phyloP scores from a whole-genome alignment of 1,139 yeast species.

The Kurtzmaniella natalensis region DNA sequence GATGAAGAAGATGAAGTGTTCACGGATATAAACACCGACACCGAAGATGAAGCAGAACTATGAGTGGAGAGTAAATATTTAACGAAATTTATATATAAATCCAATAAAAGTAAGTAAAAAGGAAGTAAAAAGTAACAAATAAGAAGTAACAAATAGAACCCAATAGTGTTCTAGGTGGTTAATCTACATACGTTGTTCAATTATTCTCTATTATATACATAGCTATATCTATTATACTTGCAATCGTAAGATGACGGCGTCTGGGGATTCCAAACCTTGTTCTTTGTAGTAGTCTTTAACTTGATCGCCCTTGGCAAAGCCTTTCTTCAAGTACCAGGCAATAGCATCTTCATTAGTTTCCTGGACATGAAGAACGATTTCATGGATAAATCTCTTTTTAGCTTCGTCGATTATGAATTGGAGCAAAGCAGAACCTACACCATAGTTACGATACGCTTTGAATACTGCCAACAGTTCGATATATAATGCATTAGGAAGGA shows the following conservation, averaged over 20 bases:
- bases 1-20: constrained; percentile 40
- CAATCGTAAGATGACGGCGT: constrained; percentile 34
- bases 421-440: constrained; percentile 60
- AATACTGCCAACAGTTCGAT: constrained; percentile 67
- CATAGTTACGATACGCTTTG: constrained; percentile 52
- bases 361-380: constrained; percentile 59
- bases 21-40: constrained; percentile 49
- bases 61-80: no score
- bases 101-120: no score
- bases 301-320: constrained; percentile 41
- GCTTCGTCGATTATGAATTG: constrained; percentile 53
- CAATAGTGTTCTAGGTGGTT: no score
- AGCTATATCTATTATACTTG: constrained; percentile 4
- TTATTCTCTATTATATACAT: no score
- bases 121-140: no score
- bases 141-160: no score
- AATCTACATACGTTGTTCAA: no score
- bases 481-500: constrained; percentile 51
- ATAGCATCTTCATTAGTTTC: constrained; percentile 40
- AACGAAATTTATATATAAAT: no score
- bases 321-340: constrained; percentile 53
- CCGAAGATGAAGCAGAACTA: constrained; percentile 50
- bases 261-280: constrained; percentile 42
- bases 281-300: constrained; percentile 49
- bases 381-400: constrained; percentile 48